A percentile compares a stretch with the other conserved stretches of the same genome.
Conservation (phyloP, 352 stramenopile species). For the Lagenidium sp. region DNA sequence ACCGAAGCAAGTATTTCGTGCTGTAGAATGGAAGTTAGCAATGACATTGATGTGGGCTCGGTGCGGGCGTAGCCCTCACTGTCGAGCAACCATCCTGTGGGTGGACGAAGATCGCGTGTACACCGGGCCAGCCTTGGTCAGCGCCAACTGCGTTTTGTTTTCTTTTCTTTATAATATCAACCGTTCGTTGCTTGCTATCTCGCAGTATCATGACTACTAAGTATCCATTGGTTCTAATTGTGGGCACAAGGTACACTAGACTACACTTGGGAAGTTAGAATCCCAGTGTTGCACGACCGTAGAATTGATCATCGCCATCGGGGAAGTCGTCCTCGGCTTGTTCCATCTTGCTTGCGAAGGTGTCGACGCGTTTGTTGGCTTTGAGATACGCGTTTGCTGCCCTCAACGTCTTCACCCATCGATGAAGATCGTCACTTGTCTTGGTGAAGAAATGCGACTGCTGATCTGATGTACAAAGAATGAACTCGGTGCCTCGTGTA, state of each 20-base stretch:
- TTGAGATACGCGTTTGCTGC: constrained; percentile 57
- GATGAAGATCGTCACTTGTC: constrained; percentile 54
- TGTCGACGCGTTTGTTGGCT: constrained; percentile 27
- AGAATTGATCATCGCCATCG: constrained; percentile 74
- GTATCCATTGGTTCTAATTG: no score
- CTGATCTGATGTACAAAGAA: constrained; percentile 72
- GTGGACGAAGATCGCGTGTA: no score
- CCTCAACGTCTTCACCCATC: constrained; percentile 74
- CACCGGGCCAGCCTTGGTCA: no score
- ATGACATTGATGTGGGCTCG: no score
- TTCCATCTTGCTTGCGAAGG: constrained; percentile 19
- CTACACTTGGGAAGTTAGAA: no score
- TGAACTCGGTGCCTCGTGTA: constrained; percentile 66
- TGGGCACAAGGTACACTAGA: no score
- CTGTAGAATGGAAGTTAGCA: constrained; percentile 38
- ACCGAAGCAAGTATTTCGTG: constrained; percentile 80
- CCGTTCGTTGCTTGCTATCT: neutral
- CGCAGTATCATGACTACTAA: constrained; percentile 3
- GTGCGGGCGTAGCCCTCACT: no score
- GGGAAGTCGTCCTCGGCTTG: constrained; percentile 17
- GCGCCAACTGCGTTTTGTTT: neutral
- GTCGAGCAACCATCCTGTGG: no score
- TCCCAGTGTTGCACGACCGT: constrained; percentile 71
- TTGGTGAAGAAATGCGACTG: constrained; percentile 85
- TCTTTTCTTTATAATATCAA: neutral